phyloP scores from a whole-genome alignment of 768 basidiomycete genomes.

The Pulveroboletus sp. region DNA sequence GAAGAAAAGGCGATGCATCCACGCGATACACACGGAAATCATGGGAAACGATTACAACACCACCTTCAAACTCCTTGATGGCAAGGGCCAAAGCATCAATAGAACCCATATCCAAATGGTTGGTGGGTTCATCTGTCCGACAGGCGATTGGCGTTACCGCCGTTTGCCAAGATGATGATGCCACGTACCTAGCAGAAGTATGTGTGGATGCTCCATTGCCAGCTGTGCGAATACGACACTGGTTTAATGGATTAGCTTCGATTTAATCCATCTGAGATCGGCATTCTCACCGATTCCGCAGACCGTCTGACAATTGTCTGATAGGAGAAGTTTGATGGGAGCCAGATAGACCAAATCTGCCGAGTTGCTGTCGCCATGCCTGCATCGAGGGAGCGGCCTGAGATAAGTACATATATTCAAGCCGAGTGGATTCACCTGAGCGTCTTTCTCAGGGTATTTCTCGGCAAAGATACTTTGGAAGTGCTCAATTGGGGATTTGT shows the following conservation, averaged over 20 bases:
- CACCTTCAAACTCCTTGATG: slow-evolving; percentile 96
- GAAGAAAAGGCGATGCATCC: not conserved
- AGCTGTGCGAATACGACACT: slow-evolving; percentile 96
- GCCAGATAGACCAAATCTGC: slow-evolving; percentile 93
- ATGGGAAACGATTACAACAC: slow-evolving; percentile 99
- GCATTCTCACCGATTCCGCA: slow-evolving; percentile 78
- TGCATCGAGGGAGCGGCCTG: slow-evolving; percentile 31
- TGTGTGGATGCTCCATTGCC: slow-evolving; percentile 96
- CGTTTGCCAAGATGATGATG: slow-evolving; percentile 11
- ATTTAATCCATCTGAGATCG: slow-evolving; percentile 6
- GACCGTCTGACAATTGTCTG: slow-evolving; percentile 90
- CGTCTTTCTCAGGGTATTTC: slow-evolving; percentile 93
- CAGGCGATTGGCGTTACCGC: not conserved
- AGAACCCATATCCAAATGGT: slow-evolving; percentile 96
- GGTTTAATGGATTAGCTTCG: slow-evolving; percentile 16
- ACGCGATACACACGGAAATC: slow-evolving; percentile 80
- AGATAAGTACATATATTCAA: slow-evolving; percentile 7
- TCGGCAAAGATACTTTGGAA: slow-evolving; percentile 75
- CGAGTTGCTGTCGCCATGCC: slow-evolving; percentile 93
- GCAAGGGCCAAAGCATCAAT: slow-evolving; percentile 94
- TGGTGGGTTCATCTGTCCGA: slow-evolving; percentile 82
- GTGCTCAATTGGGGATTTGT: slow-evolving; percentile 87
- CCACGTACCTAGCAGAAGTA: slow-evolving; percentile 72
- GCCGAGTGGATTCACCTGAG: slow-evolving; percentile 41
- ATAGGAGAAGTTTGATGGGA: slow-evolving; percentile 93